Evolutionary conservation across 768 basidiomycete species (phyloP).

Genomic region (Leucocoprinus birnbaumii): DNA sequence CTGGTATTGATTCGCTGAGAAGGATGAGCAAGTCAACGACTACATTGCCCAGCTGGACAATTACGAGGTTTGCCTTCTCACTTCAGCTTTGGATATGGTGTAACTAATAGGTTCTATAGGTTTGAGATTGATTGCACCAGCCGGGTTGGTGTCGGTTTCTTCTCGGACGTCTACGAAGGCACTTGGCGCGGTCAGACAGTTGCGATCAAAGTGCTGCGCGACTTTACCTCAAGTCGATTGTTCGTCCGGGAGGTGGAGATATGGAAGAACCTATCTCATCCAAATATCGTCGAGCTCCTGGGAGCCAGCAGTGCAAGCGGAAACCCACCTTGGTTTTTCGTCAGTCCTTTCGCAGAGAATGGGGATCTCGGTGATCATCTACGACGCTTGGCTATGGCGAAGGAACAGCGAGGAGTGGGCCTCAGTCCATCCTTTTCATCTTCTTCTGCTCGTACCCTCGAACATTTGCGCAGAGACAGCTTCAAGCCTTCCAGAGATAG

Average conservation of each 20-base stretch:
- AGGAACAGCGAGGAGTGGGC: constrained; percentile 16
- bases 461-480: background rate
- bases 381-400: constrained; percentile 4
- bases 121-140: constrained; percentile 74
- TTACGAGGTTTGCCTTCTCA: constrained; percentile 47
- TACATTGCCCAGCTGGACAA: constrained; percentile 70
- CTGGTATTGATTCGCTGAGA: constrained; percentile 67
- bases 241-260: constrained; percentile 71
- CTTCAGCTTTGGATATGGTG: background rate
- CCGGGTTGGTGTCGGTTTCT: constrained; percentile 71
- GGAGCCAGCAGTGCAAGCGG: constrained; percentile 74
- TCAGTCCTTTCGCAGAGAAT: constrained; percentile 68
- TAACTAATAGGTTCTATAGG: constrained; percentile 24
- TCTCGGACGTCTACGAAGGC: constrained; percentile 78
- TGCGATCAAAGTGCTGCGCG: constrained; percentile 70
- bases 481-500: constrained; percentile 20
- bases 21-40: constrained; percentile 48
- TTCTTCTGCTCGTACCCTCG: background rate
- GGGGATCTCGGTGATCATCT: constrained; percentile 65
- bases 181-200: constrained; percentile 65
- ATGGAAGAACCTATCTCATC: constrained; percentile 69
- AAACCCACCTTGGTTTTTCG: constrained; percentile 76
- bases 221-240: constrained; percentile 54
- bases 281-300: constrained; percentile 68
- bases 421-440: constrained; percentile 9